A percentile compares a stretch with the other conserved stretches of the same genome.
phyloP scores from a whole-genome alignment of 148 eudicot genomes.

The Oxyria digyna region DNA sequence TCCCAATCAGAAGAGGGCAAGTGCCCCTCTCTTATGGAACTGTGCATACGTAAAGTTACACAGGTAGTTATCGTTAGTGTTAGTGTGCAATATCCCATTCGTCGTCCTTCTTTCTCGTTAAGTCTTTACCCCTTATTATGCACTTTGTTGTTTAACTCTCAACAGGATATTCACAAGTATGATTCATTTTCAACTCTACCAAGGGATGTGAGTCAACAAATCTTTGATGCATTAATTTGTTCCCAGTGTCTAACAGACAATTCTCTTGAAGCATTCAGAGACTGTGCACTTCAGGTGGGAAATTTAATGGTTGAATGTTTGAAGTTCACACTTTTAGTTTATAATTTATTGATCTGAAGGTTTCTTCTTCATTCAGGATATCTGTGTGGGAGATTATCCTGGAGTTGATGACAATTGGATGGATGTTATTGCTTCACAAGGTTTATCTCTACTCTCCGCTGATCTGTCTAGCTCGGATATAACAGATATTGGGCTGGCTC shows the following conservation, averaged over 20 bases:
- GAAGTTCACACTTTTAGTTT: not conserved
- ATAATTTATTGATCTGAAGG: not conserved
- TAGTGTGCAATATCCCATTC: no score
- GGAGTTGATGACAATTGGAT: conserved; percentile 57
- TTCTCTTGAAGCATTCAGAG: conserved; percentile 50
- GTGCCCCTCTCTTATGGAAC: conserved; percentile 55
- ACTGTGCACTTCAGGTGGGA: conserved; percentile 59
- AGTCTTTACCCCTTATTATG: not conserved
- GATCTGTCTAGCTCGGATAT: conserved; percentile 60
- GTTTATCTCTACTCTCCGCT: conserved; percentile 50
- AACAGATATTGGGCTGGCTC: conserved; percentile 43
- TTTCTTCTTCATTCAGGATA: conserved; percentile 28
- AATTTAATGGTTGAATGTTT: not conserved
- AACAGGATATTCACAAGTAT: conserved; percentile 44
- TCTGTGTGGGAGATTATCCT: conserved; percentile 47
- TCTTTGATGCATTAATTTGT: conserved; percentile 52
- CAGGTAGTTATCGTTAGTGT: conserved; percentile 22
- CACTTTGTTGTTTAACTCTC: not conserved
- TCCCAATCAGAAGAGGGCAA: conserved; percentile 19
- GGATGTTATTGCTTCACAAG: conserved; percentile 61
- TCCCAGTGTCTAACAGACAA: conserved; percentile 32
- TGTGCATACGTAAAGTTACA: conserved; percentile 40
- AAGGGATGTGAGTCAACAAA: conserved; percentile 62
- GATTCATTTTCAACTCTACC: conserved; percentile 47
- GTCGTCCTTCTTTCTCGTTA: not conserved